A percentile compares a stretch with the other conserved stretches of the same genome.
These are phyloP conservation scores for Ophiostoma sp. DNA, from an alignment of 2,329 filamentous ascomycete genomes.

Conservation along the genomic window DNA sequence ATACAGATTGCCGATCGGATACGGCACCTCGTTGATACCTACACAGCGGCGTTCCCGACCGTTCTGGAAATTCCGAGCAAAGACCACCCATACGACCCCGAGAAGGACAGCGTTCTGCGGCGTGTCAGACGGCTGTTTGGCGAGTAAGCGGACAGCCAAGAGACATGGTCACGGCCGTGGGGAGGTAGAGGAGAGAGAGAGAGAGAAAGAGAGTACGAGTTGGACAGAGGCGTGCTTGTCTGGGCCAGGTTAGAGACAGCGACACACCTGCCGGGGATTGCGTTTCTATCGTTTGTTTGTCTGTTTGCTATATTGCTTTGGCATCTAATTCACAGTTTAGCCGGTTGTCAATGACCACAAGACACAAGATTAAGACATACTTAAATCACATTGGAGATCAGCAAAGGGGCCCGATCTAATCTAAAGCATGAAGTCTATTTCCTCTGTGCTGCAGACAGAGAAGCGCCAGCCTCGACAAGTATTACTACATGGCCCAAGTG, in stretches of 20 bases:
- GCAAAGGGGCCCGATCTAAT: background rate
- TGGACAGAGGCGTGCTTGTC: background rate
- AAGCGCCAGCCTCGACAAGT: background rate
- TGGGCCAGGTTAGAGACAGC: background rate
- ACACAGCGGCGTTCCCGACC: slow-evolving; percentile 92
- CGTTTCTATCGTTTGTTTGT: background rate
- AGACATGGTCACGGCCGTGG: background rate
- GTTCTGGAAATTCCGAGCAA: slow-evolving; percentile 97
- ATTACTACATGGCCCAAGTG: background rate
- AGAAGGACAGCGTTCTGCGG: slow-evolving; percentile 96
- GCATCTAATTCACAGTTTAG: background rate
- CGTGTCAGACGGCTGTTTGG: slow-evolving; percentile 66
- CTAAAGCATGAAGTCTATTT: background rate
- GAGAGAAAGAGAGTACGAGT: background rate
- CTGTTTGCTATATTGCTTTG: slow-evolving; percentile 2
- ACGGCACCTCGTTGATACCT: slow-evolving; percentile 81
- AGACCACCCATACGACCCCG: slow-evolving; percentile 96
- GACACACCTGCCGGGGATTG: slow-evolving; percentile 4
- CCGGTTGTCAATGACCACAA: background rate
- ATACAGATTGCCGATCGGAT: slow-evolving; percentile 85
- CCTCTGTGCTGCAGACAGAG: slow-evolving; percentile 11
- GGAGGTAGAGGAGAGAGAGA: background rate
- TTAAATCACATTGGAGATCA: background rate
- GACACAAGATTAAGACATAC: background rate
- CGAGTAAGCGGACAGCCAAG: slow-evolving; percentile 47